Evolutionary conservation across 306 rosid genomes (phyloP), one percentile per base, ranked within the genome.

Genomic region (Quercus dentata): DNA sequence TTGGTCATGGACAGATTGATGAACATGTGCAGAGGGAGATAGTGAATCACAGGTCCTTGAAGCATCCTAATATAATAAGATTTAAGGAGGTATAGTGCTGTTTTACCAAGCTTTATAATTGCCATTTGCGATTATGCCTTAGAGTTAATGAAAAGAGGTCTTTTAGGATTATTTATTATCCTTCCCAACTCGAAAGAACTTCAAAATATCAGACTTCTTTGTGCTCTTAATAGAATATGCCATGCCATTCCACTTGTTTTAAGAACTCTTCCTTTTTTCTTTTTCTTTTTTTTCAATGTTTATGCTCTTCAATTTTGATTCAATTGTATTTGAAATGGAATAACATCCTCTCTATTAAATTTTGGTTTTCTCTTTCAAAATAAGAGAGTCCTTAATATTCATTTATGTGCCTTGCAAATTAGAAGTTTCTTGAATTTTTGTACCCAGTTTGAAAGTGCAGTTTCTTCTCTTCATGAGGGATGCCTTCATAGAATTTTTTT

Each of bases 11-110:
- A 58, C 87, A 96, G 99, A 96, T 96, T 85, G 97, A 96, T 78
- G 97, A 96, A 75, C 98, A 93, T 74, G 98, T 96, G 19, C 97
- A 93, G 82, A 90, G 99, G 82, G 99, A 96, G 93, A 96, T 96
- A 57, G 90, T 88, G 88, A 96, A 96, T 76, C 99, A 96, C 75
- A 91, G 92, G 74, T 90, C 99, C 74, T 83, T 96, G 92, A 93
- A 89, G 89, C 99, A 96, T 85, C 99, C 98, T 27, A 91, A 96
- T 78, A 96, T 96, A 76, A 83, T 96, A 80, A 89, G 97, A 88
- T 96, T 96, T 55, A 96, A 91, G 83, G 98, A 96, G 99, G 99
- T 96, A 92, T 46, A 23, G 38, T 27, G 30, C 54, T 61, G 62
- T 35, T 73, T 73, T 61, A 75, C 6, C 49, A 6, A 28, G 27